Evolutionary conservation across 345 rosid genomes (phyloP).

Genomic region (Eucalyptus victrix): DNA sequence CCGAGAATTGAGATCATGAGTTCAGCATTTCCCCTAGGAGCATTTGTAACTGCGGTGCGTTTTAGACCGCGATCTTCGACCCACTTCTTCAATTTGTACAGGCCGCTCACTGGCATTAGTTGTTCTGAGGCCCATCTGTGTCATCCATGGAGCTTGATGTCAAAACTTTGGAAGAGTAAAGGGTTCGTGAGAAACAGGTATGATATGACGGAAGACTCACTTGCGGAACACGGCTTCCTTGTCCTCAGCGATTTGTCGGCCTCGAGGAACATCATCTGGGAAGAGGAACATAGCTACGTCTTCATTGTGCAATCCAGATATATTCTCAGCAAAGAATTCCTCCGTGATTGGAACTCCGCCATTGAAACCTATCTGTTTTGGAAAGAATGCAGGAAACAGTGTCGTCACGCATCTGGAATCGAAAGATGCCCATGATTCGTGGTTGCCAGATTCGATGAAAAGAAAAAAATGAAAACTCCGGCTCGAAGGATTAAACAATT

Average conservation of each 20-base stretch:
- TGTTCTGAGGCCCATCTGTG: constrained; percentile 63
- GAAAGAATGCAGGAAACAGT: not conserved
- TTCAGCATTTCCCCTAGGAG: constrained; percentile 81
- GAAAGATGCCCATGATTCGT: not conserved
- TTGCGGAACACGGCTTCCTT: constrained; percentile 80
- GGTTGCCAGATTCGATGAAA: not conserved
- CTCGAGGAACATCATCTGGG: constrained; percentile 58
- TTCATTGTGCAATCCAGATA: constrained; percentile 75
- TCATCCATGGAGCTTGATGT: not conserved
- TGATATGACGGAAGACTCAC: constrained; percentile 13
- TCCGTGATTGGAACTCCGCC: constrained; percentile 82
- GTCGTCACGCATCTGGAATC: not conserved
- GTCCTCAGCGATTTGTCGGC: constrained; percentile 46
- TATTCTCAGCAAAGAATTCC: constrained; percentile 46
- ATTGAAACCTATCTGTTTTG: constrained; percentile 70
- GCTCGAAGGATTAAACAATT: not conserved
- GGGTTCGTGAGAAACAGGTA: not conserved
- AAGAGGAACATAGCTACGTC: constrained; percentile 61
- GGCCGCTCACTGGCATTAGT: constrained; percentile 47
- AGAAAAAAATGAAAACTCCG: not conserved
- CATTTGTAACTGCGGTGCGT: constrained; percentile 94
- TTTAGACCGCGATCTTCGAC: constrained; percentile 73
- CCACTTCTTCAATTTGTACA: constrained; percentile 69
- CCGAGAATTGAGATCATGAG: constrained; percentile 72
- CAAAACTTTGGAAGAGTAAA: not conserved